These are phyloP conservation scores for Oropetium thomaeum DNA, from an alignment of 176 grass and related monocot species.

Conservation along the genomic window DNA sequence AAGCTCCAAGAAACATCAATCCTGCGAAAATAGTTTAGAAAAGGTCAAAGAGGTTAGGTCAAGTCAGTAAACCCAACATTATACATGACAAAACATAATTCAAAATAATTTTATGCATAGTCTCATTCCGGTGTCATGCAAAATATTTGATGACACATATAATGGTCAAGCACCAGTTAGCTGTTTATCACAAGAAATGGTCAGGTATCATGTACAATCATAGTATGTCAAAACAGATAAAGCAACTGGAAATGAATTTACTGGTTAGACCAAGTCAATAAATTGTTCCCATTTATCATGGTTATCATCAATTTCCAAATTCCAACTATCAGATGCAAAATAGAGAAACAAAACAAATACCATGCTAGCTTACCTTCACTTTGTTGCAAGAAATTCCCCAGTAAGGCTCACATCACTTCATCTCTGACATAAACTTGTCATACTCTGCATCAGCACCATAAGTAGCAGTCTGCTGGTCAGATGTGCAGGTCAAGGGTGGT, in stretches of 20 bases:
- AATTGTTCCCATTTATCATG: background rate
- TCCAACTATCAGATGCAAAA: background rate
- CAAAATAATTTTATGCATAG: background rate
- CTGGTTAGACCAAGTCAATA: background rate
- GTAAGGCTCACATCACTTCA: conserved; percentile 68
- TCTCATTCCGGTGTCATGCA: background rate
- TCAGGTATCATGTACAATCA: background rate
- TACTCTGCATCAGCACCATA: conserved; percentile 75
- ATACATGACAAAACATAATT: background rate
- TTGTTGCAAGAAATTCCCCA: conserved; percentile 26
- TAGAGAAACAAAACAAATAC: background rate
- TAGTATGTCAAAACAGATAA: background rate
- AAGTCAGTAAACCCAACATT: conserved; percentile 22
- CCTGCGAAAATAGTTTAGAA: conserved; percentile 64
- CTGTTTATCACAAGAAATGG: background rate
- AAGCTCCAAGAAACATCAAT: conserved; percentile 81
- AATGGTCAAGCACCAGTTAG: background rate
- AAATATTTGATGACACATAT: background rate
- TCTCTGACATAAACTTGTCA: conserved; percentile 89
- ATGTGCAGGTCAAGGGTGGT: conserved; percentile 27
- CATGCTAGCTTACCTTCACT: conserved; percentile 33
- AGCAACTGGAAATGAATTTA: background rate
- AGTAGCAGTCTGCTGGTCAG: conserved; percentile 37
- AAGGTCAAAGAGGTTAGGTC: conserved; percentile 22
- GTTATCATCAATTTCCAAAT: background rate